Evolutionary conservation across 495 filamentous ascomycete species (phyloP).

Genomic region (Penicillium coprophilum): DNA sequence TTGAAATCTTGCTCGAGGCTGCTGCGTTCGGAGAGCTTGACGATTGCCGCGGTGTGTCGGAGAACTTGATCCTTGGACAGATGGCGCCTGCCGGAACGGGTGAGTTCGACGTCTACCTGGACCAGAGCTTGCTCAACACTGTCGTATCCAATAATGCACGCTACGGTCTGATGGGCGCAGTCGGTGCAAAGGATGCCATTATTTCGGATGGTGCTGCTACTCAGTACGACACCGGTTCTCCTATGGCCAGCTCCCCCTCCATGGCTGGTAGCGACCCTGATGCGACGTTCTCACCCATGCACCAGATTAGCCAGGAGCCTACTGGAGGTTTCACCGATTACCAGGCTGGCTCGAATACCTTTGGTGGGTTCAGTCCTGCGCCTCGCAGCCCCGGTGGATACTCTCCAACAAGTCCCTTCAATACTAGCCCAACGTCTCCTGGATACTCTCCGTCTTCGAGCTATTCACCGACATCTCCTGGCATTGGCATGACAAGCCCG

Average conservation of each 20-base stretch:
- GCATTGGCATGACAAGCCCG: conserved; percentile 58
- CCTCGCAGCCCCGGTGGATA: conserved; percentile 68
- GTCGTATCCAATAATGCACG: conserved; percentile 87
- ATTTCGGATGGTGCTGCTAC: conserved; percentile 81
- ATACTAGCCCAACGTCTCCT: conserved; percentile 72
- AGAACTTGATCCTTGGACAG: conserved; percentile 98
- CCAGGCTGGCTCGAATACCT: conserved; percentile 45
- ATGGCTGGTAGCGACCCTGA: conserved; percentile 75
- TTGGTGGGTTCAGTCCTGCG: conserved; percentile 64
- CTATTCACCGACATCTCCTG: conserved; percentile 64
- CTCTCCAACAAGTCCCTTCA: conserved; percentile 75
- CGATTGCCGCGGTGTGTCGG: conserved; percentile 95
- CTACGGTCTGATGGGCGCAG: conserved; percentile 72
- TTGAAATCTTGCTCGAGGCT: conserved; percentile 95
- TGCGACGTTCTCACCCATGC: conserved; percentile 87
- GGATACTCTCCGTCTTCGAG: conserved; percentile 73
- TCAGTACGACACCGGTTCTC: conserved; percentile 90
- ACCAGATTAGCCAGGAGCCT: conserved; percentile 68
- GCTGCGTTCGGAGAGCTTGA: conserved; percentile 92
- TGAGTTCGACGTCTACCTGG: conserved; percentile 86
- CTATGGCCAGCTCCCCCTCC: conserved; percentile 75
- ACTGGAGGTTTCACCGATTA: conserved; percentile 73
- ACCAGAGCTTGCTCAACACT: conserved; percentile 92
- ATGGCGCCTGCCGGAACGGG: conserved; percentile 95
- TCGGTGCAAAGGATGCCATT: conserved; percentile 68